Base-by-base conservation (phyloP, 116 monocot genomes). In the Cymodocea nodosa region DNA sequence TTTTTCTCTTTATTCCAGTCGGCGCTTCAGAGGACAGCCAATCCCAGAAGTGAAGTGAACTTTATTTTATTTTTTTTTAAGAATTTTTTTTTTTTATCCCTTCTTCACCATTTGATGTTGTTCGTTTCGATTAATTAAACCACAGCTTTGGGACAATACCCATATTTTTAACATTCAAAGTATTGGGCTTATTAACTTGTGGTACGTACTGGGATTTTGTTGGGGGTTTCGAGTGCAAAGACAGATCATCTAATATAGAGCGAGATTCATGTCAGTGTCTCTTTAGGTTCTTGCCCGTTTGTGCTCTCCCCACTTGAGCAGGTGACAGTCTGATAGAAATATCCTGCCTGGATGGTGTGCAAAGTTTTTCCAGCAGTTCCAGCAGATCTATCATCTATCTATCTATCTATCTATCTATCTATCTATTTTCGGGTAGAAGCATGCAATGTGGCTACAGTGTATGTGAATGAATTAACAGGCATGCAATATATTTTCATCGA, bases 1-100 rank as follows among this genome's bases (percentile, higher is more conserved):
- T 23, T 22, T 57, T 10, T 57, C 57, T 57, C 57, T 57, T 57
- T 57, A 57, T 57, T 57, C 57, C 23, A 57, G 57, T 57, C 20
- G 24, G 20, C 24, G 20, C 24, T 57, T 22, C 23, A 19, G 20
- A 57, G 24, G 57, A 23, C 23, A 23, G 13, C 57, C 23, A 22
- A 5, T 25, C 18, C 24, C 12, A 14, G 20, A 57, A 25, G 57
- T 22, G 57, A 57, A 13, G 6, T 57, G 13, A 20, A 13, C 3
- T 3, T 24, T 8, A n/a, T 57, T 57, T 57, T 30, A 1, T 30
- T 30, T 30, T 30, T 30, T 30, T 30, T 30, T 1, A 30, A 30
- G 57, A 57, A 13, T 2, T 57, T 13, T 12, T 4, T 14, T 9
- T 23, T 7, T 57, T 57, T 57, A 11, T 12, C 14, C 25, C 24